phyloP scores from a whole-genome alignment of 768 basidiomycete genomes.

The Hebeloma cylindrosporum region DNA sequence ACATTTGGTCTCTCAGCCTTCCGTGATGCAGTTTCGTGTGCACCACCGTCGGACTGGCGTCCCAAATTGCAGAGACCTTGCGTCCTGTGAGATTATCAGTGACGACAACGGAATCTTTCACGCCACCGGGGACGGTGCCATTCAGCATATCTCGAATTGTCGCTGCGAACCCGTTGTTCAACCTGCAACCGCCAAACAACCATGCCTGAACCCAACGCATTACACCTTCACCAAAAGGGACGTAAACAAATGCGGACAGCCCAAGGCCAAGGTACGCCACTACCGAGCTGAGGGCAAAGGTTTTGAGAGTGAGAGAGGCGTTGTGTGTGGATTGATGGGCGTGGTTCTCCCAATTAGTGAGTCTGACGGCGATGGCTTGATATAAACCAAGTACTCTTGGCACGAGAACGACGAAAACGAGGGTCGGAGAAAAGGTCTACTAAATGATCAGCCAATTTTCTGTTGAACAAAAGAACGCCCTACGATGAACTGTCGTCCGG shows the following conservation, averaged over 20 bases:
- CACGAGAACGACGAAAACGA: slow-evolving; percentile 78
- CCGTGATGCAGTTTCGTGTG: slow-evolving; percentile 62
- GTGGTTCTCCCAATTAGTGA: slow-evolving; percentile 94
- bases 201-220: slow-evolving; percentile 58
- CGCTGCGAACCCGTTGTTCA: slow-evolving; percentile 18
- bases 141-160: slow-evolving; percentile 30
- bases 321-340: slow-evolving; percentile 73
- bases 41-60: slow-evolving; percentile 48
- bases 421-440: slow-evolving; percentile 79
- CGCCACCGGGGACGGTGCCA: slow-evolving; percentile 22
- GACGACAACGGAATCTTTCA: slow-evolving; percentile 6
- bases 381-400: slow-evolving; percentile 79
- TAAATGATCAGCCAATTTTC: slow-evolving; percentile 1
- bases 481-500: slow-evolving; percentile 77
- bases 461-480: slow-evolving; percentile 28
- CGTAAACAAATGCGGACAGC: slow-evolving; percentile 93
- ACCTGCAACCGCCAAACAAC: slow-evolving; percentile 35
- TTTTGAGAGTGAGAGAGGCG: slow-evolving; percentile 83
- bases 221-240: slow-evolving; percentile 86
- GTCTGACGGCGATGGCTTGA: slow-evolving; percentile 59
- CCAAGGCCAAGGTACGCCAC: slow-evolving; percentile 91
- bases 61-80: slow-evolving; percentile 42
- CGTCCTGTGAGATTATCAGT: slow-evolving; percentile 2
- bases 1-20: slow-evolving; percentile 87
- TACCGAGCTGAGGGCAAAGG: slow-evolving; percentile 84